These are phyloP conservation scores for Penicillium oxalicum DNA, from an alignment of 2,329 filamentous ascomycete species.

Conservation along the genomic window DNA sequence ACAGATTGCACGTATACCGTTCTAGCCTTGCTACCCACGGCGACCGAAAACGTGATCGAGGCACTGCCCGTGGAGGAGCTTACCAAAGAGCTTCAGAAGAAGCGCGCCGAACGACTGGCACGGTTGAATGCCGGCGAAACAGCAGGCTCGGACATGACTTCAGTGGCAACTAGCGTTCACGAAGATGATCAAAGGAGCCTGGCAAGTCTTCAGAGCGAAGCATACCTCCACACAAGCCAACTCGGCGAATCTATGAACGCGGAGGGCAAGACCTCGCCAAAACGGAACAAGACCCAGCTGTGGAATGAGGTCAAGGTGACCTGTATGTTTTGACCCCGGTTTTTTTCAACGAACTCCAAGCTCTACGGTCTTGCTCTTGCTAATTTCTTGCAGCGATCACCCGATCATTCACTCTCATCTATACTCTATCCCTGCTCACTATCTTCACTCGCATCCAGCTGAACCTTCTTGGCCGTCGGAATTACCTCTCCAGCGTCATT, in stretches of 20 bases:
- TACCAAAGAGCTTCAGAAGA: slow-evolving; percentile 87
- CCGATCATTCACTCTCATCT: slow-evolving; percentile 82
- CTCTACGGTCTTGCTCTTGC: not conserved
- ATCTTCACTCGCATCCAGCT: slow-evolving; percentile 92
- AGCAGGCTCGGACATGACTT: slow-evolving; percentile 52
- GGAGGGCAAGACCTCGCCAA: slow-evolving; percentile 48
- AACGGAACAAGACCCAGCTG: slow-evolving; percentile 82
- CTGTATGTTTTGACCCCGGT: slow-evolving; percentile 48
- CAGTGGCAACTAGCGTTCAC: slow-evolving; percentile 60
- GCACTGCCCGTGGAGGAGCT: slow-evolving; percentile 87
- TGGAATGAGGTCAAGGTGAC: slow-evolving; percentile 98
- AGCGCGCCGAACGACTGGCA: slow-evolving; percentile 69
- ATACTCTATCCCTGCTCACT: slow-evolving; percentile 81
- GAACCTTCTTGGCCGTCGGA: slow-evolving; percentile 89
- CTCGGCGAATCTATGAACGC: slow-evolving; percentile 50
- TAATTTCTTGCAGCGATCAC: slow-evolving; percentile 62
- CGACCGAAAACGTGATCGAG: slow-evolving; percentile 80
- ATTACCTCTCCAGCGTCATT: slow-evolving; percentile 92
- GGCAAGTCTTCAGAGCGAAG: slow-evolving; percentile 70
- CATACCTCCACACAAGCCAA: slow-evolving; percentile 78
- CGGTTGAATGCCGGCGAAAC: slow-evolving; percentile 52
- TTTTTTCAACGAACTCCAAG: not conserved
- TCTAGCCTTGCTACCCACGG: slow-evolving; percentile 87
- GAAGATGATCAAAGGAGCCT: slow-evolving; percentile 80
- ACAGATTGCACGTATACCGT: slow-evolving; percentile 98